Evolutionary conservation across 1,139 yeast genomes (phyloP), one percentile per base, ranked within the genome.

Genomic region (Hansenula anomala): DNA sequence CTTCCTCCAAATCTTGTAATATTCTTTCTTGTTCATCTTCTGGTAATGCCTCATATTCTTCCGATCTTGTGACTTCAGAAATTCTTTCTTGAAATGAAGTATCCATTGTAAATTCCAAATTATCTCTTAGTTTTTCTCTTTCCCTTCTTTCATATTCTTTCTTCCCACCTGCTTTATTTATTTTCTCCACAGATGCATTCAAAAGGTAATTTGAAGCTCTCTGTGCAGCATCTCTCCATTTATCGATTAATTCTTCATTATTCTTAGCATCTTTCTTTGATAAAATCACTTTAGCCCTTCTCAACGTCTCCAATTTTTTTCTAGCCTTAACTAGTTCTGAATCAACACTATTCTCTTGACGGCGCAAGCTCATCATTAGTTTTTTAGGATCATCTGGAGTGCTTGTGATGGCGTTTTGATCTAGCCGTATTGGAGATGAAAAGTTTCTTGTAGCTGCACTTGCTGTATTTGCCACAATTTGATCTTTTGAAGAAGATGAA

Each of bases 211-310:
- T 62, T 28, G 76, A 65, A 0, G 73, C 73, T 34, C 52, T 56
- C 42, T 69, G 69, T 1, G 73, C 69, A 1, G 66, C 64, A 11
- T 50, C 52, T 40, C 72, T 59, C 78, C 78, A 73, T 44, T 70
- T 68, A 0, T 44, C 54, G 11, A 67, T 65, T 17, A 71, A 47
- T 5, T 45, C 40, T 5, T 45, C 43, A 2, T 63, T 48, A 23
- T 58, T 55, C 6, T 37, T 41, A 7, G 56, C 52, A 50, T 15
- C 59, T 43, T 36, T 48, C 43, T 56, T 56, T 15, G 50, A 45
- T 2, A 61, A 38, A 29, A 67, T 60, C 19, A 56, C 58, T 28
- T 59, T 54, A 0, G 72, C 71, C 30, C 65, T 60, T 34, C 58
- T 58, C 36, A 71, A 47, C 0, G 58, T 45, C 11, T 59, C 59